Percentiles rank a stretch among this genome's conserved stretches.
phyloP scores from a whole-genome alignment of 768 basidiomycete species.

The Termitomyces sp. region DNA sequence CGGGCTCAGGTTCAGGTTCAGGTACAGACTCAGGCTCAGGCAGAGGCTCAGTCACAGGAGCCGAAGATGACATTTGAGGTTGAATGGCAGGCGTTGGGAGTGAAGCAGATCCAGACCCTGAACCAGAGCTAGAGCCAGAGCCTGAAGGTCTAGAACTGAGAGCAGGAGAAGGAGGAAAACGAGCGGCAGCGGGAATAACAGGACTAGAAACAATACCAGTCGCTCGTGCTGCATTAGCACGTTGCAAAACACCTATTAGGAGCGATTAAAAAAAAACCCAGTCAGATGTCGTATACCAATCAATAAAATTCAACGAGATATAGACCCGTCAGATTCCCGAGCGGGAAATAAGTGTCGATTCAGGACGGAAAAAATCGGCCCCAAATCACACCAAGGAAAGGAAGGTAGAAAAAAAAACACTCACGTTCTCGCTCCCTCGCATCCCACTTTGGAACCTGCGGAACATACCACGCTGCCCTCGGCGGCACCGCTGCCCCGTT shows the following conservation, averaged over 20 bases:
- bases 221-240: not conserved
- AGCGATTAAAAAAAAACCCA: not conserved
- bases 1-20: not conserved
- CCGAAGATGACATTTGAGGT: not conserved
- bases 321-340: no score
- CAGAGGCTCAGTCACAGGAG: not conserved
- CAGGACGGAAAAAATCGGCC: not conserved
- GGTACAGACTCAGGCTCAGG: not conserved
- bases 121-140: not conserved
- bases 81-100: not conserved
- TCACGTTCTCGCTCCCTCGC: not conserved
- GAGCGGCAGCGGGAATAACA: not conserved
- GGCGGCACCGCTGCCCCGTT: not conserved
- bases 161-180: not conserved
- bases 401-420: not conserved
- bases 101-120: not conserved
- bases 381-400: not conserved
- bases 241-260: not conserved
- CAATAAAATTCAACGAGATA: not conserved
- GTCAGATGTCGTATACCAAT: not conserved
- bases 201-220: not conserved
- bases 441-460: conserved; percentile 3
- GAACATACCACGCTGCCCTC: conserved; percentile 5
- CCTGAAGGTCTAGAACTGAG: not conserved
- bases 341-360: no score